A percentile compares a stretch with the other conserved stretches of the same genome.
phyloP scores from a whole-genome alignment of 2,329 filamentous ascomycete genomes.

The Colletotrichum caudatum region DNA sequence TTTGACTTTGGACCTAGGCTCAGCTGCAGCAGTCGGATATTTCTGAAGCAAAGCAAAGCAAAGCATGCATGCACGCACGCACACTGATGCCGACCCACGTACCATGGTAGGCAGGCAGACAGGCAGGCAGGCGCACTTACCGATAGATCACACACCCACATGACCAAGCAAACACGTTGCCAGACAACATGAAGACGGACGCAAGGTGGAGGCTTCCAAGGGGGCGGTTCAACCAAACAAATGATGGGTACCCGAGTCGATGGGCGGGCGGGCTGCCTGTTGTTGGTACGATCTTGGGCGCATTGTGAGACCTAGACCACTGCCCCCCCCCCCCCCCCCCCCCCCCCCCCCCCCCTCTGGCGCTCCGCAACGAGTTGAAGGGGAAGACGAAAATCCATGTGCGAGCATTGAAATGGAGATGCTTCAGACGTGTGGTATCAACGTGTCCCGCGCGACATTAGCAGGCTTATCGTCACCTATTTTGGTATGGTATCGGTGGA shows the following conservation, averaged over 20 bases:
- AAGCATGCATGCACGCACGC: background rate
- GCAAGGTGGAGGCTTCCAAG: constrained; percentile 9
- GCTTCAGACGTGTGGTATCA: constrained; percentile 17
- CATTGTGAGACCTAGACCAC: background rate
- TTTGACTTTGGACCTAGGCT: constrained; percentile 5
- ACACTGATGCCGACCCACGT: background rate
- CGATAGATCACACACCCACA: background rate
- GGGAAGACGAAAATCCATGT: background rate
- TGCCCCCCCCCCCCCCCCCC: no score
- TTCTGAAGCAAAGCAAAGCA: constrained; percentile 1
- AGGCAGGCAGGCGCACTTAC: no score
- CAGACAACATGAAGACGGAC: background rate
- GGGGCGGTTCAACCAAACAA: constrained; percentile 11
- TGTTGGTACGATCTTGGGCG: background rate
- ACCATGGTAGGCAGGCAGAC: constrained; percentile 6
- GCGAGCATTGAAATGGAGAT: background rate
- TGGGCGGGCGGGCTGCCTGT: background rate
- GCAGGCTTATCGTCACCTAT: constrained; percentile 32
- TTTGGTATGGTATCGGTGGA: constrained; percentile 10
- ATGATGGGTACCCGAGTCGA: background rate
- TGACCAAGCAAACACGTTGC: background rate
- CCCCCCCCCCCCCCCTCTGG: no score
- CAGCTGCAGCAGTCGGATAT: constrained; percentile 19
- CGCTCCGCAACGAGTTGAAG: background rate
- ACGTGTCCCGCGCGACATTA: constrained; percentile 16